Evolutionary conservation across 2,329 filamentous ascomycete genomes (phyloP).

Genomic region (Ophiostoma montium): DNA sequence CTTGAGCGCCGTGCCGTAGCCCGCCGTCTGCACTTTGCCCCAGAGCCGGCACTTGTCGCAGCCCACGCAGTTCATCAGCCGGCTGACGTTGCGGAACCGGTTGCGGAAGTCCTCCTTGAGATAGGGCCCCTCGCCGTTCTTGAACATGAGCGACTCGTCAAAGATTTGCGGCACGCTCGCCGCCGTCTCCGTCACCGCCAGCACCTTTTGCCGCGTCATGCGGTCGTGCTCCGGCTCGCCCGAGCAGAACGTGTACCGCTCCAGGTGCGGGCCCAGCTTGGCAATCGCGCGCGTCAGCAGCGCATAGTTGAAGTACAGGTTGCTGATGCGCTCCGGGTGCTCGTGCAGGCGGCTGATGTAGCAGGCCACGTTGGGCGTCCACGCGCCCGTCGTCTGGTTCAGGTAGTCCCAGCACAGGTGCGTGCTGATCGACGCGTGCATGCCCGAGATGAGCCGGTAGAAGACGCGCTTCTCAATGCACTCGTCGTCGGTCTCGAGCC

Average conservation of each 20-base stretch:
- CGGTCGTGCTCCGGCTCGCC: slow-evolving; percentile 69
- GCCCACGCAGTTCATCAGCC: slow-evolving; percentile 96
- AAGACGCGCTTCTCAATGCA: slow-evolving; percentile 99
- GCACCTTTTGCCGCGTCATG: slow-evolving; percentile 67
- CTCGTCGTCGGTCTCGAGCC: slow-evolving; percentile 71
- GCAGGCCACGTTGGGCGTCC: slow-evolving; percentile 81
- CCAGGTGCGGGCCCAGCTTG: slow-evolving; percentile 71
- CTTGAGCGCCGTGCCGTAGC: slow-evolving; percentile 89
- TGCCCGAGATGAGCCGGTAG: slow-evolving; percentile 85
- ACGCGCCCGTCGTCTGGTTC: slow-evolving; percentile 86
- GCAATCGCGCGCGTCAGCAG: slow-evolving; percentile 83
- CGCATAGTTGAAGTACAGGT: slow-evolving; percentile 98
- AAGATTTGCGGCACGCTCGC: slow-evolving; percentile 68
- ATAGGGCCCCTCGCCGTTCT: slow-evolving; percentile 56
- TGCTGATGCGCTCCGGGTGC: slow-evolving; percentile 83
- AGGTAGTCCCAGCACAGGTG: slow-evolving; percentile 94
- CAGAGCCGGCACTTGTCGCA: slow-evolving; percentile 97
- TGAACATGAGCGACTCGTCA: slow-evolving; percentile 92
- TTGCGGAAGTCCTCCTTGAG: slow-evolving; percentile 96
- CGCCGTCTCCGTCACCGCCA: slow-evolving; percentile 58
- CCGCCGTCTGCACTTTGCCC: slow-evolving; percentile 92
- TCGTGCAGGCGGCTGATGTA: slow-evolving; percentile 76
- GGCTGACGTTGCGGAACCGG: slow-evolving; percentile 90
- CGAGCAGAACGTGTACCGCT: slow-evolving; percentile 78
- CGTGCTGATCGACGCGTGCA: slow-evolving; percentile 95